Evolutionary conservation across 495 filamentous ascomycete species (phyloP).

Genomic region (Venustampulla echinocandica): DNA sequence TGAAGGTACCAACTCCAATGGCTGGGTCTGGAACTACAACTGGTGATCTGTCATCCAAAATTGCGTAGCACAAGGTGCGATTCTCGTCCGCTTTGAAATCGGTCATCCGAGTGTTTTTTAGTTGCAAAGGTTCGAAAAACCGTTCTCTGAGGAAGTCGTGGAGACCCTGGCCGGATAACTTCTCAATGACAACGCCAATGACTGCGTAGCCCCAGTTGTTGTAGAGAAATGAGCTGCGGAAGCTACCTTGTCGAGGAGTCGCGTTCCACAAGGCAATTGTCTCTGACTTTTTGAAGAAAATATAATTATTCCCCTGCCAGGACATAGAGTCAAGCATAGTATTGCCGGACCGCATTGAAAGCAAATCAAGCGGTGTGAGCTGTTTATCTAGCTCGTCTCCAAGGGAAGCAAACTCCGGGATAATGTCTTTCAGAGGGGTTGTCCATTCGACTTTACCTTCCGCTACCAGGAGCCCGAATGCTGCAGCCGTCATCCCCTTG

Average conservation of each 20-base stretch:
- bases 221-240: constrained; percentile 17
- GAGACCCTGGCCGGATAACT: constrained; percentile 10
- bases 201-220: constrained; percentile 23
- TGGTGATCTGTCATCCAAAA: neutral
- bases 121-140: constrained; percentile 11
- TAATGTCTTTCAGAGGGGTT: constrained; percentile 5
- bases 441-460: constrained; percentile 12
- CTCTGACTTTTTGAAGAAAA: too few relatives aligned
- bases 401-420: neutral
- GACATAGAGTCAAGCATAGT: constrained; percentile 9
- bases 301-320: neutral
- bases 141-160: constrained; percentile 4
- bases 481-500: constrained; percentile 11
- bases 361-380: constrained; percentile 11
- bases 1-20: neutral
- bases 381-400: constrained; percentile 1
- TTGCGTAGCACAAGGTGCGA: neutral
- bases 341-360: constrained; percentile 13
- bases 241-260: too few relatives aligned
- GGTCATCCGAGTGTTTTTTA: neutral
- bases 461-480: constrained; percentile 10
- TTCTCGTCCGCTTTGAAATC: constrained; percentile 1
- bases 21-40: neutral
- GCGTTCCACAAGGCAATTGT: too few relatives aligned
- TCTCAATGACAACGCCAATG: constrained; percentile 21